phyloP scores from a whole-genome alignment of 2,329 filamentous ascomycete species.

The Neonectria ditissima region DNA sequence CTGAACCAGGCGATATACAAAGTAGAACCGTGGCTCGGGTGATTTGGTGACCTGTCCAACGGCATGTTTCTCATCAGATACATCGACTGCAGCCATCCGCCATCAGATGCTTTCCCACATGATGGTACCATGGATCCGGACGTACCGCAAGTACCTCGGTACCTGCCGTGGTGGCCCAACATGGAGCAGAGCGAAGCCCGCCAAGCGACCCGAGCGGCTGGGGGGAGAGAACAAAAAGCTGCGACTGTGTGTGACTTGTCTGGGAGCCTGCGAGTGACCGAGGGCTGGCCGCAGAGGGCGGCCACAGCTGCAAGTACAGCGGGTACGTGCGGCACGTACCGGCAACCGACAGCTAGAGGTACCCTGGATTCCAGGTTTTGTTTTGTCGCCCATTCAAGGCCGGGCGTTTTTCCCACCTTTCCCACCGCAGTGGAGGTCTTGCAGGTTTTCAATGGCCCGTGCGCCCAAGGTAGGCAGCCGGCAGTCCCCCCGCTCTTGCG shows the following conservation, averaged over 20 bases:
- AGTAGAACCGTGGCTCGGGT: conserved; percentile 1
- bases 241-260: neutral
- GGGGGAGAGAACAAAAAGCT: neutral
- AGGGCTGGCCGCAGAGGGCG: neutral
- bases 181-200: conserved; percentile 12
- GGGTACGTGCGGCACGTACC: conserved; percentile 37
- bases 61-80: conserved; percentile 21
- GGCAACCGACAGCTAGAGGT: conserved; percentile 1
- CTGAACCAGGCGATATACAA: neutral
- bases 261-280: conserved; percentile 8
- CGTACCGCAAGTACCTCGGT: conserved; percentile 28
- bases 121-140: conserved; percentile 27
- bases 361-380: too few species aligned
- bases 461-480: conserved; percentile 12
- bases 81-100: conserved; percentile 5
- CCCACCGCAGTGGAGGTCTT: too few species aligned
- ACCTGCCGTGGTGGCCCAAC: conserved; percentile 16
- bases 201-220: conserved; percentile 12
- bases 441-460: conserved; percentile 13
- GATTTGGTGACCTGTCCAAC: conserved; percentile 21
- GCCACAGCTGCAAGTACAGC: conserved; percentile 22
- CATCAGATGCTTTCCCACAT: conserved; percentile 26
- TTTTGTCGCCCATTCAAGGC: conserved; percentile 11
- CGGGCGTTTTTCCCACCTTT: neutral
- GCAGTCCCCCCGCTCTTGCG: conserved; percentile 38